Percentiles rank a stretch among this genome's conserved stretches.
These are phyloP conservation scores for Apiotrichum porosum DNA, from an alignment of 1,284 basidiomycete genomes.

Conservation along the genomic window DNA sequence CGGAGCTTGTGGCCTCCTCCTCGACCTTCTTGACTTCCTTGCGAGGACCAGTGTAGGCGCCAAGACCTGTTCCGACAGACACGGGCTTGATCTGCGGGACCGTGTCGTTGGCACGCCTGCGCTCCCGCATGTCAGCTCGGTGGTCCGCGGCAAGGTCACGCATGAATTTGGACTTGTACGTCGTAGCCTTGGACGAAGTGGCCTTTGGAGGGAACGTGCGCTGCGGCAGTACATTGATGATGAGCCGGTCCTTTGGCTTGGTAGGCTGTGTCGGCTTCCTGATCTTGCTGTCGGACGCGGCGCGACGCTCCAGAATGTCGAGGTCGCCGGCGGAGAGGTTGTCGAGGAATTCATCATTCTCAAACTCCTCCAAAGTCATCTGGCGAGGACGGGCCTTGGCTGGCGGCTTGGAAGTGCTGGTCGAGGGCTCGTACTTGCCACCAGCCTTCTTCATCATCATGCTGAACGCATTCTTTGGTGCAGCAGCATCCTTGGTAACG, in stretches of 20 bases:
- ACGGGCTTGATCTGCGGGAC: slow-evolving; percentile 27
- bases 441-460: slow-evolving; percentile 45
- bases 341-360: slow-evolving; percentile 35
- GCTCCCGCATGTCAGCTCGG: slow-evolving; percentile 10
- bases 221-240: slow-evolving; percentile 36
- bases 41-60: slow-evolving; percentile 31
- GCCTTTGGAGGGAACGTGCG: slow-evolving; percentile 18
- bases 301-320: slow-evolving; percentile 40
- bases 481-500: not conserved
- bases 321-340: slow-evolving; percentile 37
- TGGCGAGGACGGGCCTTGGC: slow-evolving; percentile 13
- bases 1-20: slow-evolving; percentile 42
- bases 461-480: slow-evolving; percentile 41
- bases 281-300: slow-evolving; percentile 17
- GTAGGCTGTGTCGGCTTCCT: slow-evolving; percentile 11
- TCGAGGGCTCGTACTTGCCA: slow-evolving; percentile 10
- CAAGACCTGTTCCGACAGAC: slow-evolving; percentile 35
- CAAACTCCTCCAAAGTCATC: slow-evolving; percentile 30
- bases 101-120: slow-evolving; percentile 16
- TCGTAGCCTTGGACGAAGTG: not conserved
- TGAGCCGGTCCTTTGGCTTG: slow-evolving; percentile 18
- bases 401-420: not conserved
- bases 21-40: slow-evolving; percentile 15
- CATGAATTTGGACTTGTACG: slow-evolving; percentile 39
- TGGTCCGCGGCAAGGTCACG: slow-evolving; percentile 37